These are phyloP conservation scores for Astrothelium subdiscretum DNA, from an alignment of 495 filamentous ascomycete genomes.

Conservation along the genomic window DNA sequence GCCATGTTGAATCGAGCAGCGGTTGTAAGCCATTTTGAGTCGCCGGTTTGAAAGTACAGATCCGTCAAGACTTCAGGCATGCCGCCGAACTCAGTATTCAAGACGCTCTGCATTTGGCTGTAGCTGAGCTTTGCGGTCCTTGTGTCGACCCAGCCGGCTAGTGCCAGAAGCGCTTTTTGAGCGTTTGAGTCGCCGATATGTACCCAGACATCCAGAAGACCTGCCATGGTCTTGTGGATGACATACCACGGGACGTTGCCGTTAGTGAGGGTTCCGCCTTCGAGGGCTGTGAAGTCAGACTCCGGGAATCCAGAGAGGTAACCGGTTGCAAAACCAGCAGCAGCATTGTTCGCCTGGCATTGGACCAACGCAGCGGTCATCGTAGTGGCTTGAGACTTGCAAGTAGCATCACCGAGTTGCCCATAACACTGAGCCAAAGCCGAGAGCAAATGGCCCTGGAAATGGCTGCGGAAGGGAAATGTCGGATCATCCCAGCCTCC, in stretches of 20 bases:
- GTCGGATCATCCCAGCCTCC: conserved; percentile 31
- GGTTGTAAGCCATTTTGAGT: conserved; percentile 24
- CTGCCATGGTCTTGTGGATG: conserved; percentile 24
- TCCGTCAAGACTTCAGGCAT: conserved; percentile 31
- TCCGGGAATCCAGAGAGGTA: conserved; percentile 32
- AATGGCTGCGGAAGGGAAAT: conserved; percentile 31
- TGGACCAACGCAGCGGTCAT: conserved; percentile 29
- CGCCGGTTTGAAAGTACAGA: conserved; percentile 24
- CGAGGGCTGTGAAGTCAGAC: conserved; percentile 25
- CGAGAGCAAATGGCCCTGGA: conserved; percentile 29
- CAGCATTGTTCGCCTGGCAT: conserved; percentile 29
- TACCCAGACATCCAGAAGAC: conserved; percentile 28
- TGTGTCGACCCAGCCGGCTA: conserved; percentile 29
- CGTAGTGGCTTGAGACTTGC: conserved; percentile 23
- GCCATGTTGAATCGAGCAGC: conserved; percentile 31
- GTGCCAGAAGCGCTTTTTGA: conserved; percentile 18
- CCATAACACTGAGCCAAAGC: conserved; percentile 26
- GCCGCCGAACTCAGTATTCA: conserved; percentile 31
- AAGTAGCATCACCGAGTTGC: conserved; percentile 18
- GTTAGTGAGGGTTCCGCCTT: conserved; percentile 18
- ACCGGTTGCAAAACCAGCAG: conserved; percentile 20
- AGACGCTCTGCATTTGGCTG: conserved; percentile 28
- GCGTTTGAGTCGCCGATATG: conserved; percentile 24
- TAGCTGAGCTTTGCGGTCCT: conserved; percentile 23
- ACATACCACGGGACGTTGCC: conserved; percentile 25